Evolutionary conservation across 768 basidiomycete species (phyloP).

Genomic region (Mycena latifolia): DNA sequence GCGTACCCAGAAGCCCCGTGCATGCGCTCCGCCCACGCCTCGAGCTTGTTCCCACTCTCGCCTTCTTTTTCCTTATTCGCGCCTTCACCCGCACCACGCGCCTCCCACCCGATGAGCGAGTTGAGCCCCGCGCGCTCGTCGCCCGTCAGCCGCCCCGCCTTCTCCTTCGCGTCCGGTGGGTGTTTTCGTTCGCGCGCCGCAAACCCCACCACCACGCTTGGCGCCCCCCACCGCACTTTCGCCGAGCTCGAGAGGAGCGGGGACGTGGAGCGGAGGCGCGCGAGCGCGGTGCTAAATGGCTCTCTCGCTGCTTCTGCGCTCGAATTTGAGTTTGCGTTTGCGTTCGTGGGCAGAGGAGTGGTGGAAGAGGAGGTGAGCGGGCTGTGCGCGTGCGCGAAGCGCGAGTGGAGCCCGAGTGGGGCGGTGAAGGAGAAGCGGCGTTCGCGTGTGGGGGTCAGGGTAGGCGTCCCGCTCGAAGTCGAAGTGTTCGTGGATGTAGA

Average conservation of each 20-base stretch:
- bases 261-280: slow-evolving; percentile 57
- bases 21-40: too few species aligned
- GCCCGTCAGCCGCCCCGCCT: slow-evolving; percentile 60
- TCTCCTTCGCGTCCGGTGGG: slow-evolving; percentile 49
- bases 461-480: slow-evolving; percentile 47
- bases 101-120: slow-evolving; percentile 71
- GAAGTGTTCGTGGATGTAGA: slow-evolving; percentile 30
- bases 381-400: too few species aligned
- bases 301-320: slow-evolving; percentile 26
- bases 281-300: slow-evolving; percentile 55
- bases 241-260: slow-evolving; percentile 67
- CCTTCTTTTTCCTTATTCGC: too few species aligned
- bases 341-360: slow-evolving; percentile 25
- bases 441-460: slow-evolving; percentile 40
- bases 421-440: slow-evolving; percentile 57
- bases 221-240: slow-evolving; percentile 61
- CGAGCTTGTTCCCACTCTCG: too few species aligned
- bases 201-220: slow-evolving; percentile 61
- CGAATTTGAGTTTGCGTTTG: too few species aligned
- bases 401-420: too few species aligned
- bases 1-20: too few species aligned
- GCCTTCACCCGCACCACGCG: slow-evolving; percentile 64
- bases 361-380: slow-evolving; percentile 37
- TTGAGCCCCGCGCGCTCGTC: slow-evolving; percentile 72
- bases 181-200: slow-evolving; percentile 62